Conservation (phyloP, 2,329 filamentous ascomycete species). For the Diaporthe velutina region DNA sequence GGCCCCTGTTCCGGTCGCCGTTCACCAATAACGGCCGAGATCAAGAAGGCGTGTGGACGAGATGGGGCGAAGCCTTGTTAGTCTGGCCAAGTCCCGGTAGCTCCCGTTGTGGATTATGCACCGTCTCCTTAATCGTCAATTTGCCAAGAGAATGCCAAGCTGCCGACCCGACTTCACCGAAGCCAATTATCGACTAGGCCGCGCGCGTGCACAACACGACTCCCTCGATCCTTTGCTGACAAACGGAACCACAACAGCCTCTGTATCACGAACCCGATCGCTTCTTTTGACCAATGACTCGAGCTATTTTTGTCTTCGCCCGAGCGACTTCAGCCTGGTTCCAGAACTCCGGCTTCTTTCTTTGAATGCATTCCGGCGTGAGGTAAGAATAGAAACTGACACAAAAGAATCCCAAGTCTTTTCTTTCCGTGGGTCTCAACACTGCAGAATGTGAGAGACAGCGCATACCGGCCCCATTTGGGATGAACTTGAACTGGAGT, state of each 20-base stretch:
- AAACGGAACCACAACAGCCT: background rate
- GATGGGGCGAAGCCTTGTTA: constrained; percentile 6
- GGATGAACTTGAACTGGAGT: background rate
- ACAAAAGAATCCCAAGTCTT: background rate
- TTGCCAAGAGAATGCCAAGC: constrained; percentile 15
- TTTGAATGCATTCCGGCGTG: background rate
- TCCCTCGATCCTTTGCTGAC: background rate
- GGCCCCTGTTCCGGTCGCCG: too few species aligned
- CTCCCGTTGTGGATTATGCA: background rate
- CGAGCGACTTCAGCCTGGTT: background rate
- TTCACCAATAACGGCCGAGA: background rate
- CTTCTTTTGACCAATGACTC: background rate
- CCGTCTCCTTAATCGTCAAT: background rate
- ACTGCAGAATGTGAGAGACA: background rate
- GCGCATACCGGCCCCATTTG: background rate
- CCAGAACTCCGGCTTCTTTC: background rate
- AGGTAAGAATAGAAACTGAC: background rate
- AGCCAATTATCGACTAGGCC: background rate
- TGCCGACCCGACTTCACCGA: background rate
- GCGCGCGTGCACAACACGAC: background rate
- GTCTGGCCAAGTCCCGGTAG: constrained; percentile 10
- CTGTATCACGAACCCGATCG: background rate
- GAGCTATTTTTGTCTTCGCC: background rate
- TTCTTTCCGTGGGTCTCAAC: background rate
- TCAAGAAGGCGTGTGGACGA: background rate